Evolutionary conservation across 208 protist species (phyloP), one percentile per base, ranked within the genome.

Genomic region (Kentomonas sorsogonicus): DNA sequence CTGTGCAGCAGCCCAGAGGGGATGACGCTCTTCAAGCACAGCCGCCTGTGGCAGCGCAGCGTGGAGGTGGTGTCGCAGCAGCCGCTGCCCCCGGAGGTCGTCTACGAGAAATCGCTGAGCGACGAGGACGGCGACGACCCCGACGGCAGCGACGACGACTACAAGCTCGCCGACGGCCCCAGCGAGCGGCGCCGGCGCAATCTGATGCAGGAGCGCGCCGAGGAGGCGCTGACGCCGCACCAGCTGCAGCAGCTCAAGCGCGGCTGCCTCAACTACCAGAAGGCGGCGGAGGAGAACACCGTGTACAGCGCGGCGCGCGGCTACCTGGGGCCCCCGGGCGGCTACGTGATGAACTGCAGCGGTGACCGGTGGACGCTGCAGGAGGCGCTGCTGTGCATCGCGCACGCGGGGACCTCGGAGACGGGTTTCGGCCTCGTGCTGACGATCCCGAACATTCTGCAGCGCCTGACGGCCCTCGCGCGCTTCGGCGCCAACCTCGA

Each of bases 21-120:
- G 20, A 90, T 82, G 22, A 76, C 73, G 20, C 53, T 89, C 50
- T 86, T 94, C 63, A 83, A 86, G 69, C 79, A 89, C 63, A 90
- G 88, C 47, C 47, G 66, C 53, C 72, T 91, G 26, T 94, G 88
- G 85, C 82, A 72, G 38, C 84, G 88, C 20, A 86, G 77, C 15
- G 74, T 94, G 55, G 48, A 60, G 30, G 63, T 77, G 1, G 53
- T 94, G 51, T 48, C 87, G 13, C 64, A 86, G 30, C 88, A 92
- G 67, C 82, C 75, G 4, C 72, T 89, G 27, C 79, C 79, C 7
- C 84, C 83, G 0, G 79, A 84, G 48, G 81, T 87, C 63, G 77
- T 85, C 25, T 78, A 76, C 54, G 76, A 84, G 52, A 70, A 82
- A 38, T 57, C 48, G 15, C 30, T 67, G 27, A 81, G 47, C 30